Evolutionary conservation across 371 early-diverging fungal species (phyloP), one percentile per base, ranked within the genome.

Genomic region (Mucor plumbeus): DNA sequence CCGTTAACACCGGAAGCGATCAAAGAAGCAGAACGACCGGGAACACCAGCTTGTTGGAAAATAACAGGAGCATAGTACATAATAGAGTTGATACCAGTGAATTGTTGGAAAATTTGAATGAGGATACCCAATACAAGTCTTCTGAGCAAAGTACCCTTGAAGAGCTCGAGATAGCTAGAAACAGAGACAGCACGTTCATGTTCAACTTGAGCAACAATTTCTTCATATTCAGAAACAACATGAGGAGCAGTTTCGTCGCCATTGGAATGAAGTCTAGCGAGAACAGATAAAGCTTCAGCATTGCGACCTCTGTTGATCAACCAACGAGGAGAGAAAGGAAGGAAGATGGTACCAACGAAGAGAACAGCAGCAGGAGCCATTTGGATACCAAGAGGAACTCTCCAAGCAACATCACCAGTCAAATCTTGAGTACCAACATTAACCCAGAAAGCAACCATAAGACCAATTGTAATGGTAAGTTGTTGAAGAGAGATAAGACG

Each of bases 1-100:
- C 92, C 92, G 48, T 91, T 88, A 70, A 92, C 86, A 50, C 89
- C 91, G 15, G 90, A 90, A 17, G 91, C 92, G 55, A 88, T 82
- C 70, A 91, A 77, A 59, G 82, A 73, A 40, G 87, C 81, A 38
- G 87, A 72, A 64, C 70, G 60, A 34, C 72, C 75, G 5, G 9
- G 14, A 67, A 92, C 72, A 68, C 92, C 92, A 33, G 91, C 87
- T 58, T 87, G 87, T 66, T 83, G 68, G 84, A 92, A 91, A 65
- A 94, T 90, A 11, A 65, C 75, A 15, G 90, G 89, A 54, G 91
- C 88, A 55, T 87, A 91, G 73, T 76, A 80, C 68, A 75, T 78
- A 58, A 73, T 73, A 58, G 88, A 85, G 63, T 84, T 84, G 68
- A 84, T 82, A 74, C 84, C 84, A 59, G 84, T 83, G 65, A 79